Evolutionary conservation across 768 basidiomycete genomes (phyloP), one percentile per base, ranked within the genome.

Genomic region (Clathrus columnatus): DNA sequence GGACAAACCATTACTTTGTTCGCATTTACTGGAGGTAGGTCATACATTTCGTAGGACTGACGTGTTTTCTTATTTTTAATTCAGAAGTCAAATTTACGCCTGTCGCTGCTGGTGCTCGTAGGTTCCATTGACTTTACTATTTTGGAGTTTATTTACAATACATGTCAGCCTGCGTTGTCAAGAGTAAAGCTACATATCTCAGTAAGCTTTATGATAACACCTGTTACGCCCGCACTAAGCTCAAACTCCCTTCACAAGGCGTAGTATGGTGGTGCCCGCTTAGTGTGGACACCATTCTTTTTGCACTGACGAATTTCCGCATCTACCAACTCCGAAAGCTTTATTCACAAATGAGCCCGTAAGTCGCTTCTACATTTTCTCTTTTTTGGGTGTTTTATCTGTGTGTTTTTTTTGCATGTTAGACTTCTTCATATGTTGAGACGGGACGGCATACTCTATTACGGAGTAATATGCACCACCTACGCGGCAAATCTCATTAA

Each of bases 261-360:
- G 26, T 41, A 7, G 23, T 51, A 23, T 51, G 50, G 50, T 20
- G 30, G 32, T 51, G 29, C 7, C 50, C 50, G 7, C 50, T 51
- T 11, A 27, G 32, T 2, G n/a, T 41, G 7, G 50, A 51, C 30
- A 51, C 50, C 11, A 41, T 51, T 21, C 21, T 51, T 4, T 30
- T 51, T 41, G 30, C 8, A 8, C 17, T 42, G 7, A 51, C 50
- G 7, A 7, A 36, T 8, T 51, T 17, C 30, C 30, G 42, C 23
- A 20, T 18, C 10, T 41, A 51, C 21, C 30, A 30, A 14, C 26
- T 47, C 18, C 36, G 29, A 10, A 51, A 20, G 5, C 14, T 36
- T 8, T 36, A 16, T 7, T 7, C 23, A 16, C 20, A 51, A 20
- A 16, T 14, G 11, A 23, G n/a, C 21, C 23, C 50, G 50, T 51